A percentile compares a stretch with the other conserved stretches of the same genome.
These are phyloP conservation scores for Melaleuca alternifolia DNA, from an alignment of 345 rosid species.

Conservation along the genomic window DNA sequence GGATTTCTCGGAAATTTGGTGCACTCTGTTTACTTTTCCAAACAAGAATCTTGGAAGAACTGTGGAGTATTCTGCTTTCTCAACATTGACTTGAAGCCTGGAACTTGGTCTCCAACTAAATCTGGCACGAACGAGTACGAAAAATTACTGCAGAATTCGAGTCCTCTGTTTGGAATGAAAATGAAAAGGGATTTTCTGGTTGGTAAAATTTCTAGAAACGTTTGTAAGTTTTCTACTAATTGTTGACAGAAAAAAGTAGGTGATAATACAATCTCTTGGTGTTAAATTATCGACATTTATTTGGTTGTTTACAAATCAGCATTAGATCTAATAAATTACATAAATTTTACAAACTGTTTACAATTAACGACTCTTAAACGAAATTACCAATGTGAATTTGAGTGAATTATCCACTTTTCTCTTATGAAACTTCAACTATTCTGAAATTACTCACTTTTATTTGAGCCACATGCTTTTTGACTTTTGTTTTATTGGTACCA, in stretches of 20 bases:
- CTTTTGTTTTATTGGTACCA: background rate
- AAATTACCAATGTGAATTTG: background rate
- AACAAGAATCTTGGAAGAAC: background rate
- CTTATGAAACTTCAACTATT: background rate
- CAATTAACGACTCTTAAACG: rapidly evolving
- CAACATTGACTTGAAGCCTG: background rate
- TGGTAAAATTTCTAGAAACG: background rate
- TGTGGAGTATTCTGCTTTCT: background rate
- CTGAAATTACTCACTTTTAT: background rate
- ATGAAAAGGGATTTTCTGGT: background rate
- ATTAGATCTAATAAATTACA: background rate
- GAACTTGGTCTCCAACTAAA: background rate
- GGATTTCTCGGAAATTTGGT: background rate
- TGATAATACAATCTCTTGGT: background rate
- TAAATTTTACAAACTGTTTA: background rate
- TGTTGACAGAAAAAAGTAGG: background rate
- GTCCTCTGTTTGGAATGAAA: background rate
- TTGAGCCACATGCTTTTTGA: background rate
- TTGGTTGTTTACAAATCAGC: background rate
- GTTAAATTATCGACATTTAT: background rate
- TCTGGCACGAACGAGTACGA: background rate
- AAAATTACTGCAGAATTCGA: background rate
- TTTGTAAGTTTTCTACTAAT: background rate
- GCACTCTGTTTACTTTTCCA: background rate
- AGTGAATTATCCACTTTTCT: background rate